Base-by-base conservation (phyloP, 331 rosid genomes). In the Erythrophleum ivorense region DNA sequence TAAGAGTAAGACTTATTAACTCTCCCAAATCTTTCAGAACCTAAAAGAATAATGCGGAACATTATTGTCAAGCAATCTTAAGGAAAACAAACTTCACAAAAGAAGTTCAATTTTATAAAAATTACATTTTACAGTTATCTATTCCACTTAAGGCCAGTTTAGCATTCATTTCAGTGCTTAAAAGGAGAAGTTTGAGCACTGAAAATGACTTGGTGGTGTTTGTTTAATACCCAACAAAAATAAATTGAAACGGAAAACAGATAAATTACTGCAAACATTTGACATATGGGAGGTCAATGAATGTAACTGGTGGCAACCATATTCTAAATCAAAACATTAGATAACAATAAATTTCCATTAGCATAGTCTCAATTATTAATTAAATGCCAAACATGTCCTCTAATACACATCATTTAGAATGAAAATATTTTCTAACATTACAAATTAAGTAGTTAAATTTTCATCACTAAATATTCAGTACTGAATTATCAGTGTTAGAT, bases 11-110 rank as follows among this genome's bases (percentile, higher is more conserved):
- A 85, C 83, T 93, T 92, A 96, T 88, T 81, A 92, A 82, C 76
- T 96, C 95, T 57, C 97, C 94, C 38, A 94, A 92, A 86, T 96
- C 97, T 84, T 91, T 93, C 83, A 96, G 97, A 78, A 89, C 95
- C 99, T 96, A 91, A 84, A 48, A 80, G 49, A 85, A 76, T 58
- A 79, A 89, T 59, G 58, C 65, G 68, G 73, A 71, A 55, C 71
- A 83, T 76, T 66, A 80, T 52, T 80, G 36, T 54, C 53, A n/a
- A 50, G 82, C 57, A 81, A 73, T 36, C 52, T 49, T 60, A 40
- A 48, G 66, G 59, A 63, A 57, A 33, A 54, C 62, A 57, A 21
- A 50, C 73, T 54, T 78, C 50, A 55, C 54, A 58, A 78, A 83
- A n/a, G 15, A 71, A 49, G 49, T 7, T 43, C 41, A 78, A 40